phyloP scores from a whole-genome alignment of 2,329 filamentous ascomycete genomes.

The Pseudocercospora crystallina region DNA sequence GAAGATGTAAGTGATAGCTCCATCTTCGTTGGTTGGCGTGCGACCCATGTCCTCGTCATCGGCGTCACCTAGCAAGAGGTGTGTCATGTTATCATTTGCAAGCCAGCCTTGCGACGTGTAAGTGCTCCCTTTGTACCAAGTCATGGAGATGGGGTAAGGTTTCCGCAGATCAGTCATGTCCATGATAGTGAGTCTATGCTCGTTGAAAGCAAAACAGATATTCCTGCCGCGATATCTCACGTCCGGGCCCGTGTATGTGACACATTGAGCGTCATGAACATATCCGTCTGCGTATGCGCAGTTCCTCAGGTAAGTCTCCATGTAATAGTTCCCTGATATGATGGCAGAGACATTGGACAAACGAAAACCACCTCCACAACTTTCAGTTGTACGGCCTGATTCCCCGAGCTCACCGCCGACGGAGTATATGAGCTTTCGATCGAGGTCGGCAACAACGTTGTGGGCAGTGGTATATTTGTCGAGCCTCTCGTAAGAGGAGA shows the following conservation, averaged over 20 bases:
- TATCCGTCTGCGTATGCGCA: no score
- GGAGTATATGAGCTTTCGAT: no score
- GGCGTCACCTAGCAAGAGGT: not conserved
- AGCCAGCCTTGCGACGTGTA: constrained; percentile 4
- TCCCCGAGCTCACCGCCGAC: no score
- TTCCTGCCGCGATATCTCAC: constrained; percentile 45
- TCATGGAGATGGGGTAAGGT: constrained; percentile 7
- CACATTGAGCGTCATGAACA: constrained; percentile 57
- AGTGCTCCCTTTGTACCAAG: not conserved
- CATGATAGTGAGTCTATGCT: constrained; percentile 41
- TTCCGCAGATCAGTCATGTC: constrained; percentile 45
- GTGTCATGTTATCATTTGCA: not conserved
- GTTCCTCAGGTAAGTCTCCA: no score
- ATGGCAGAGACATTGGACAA: no score
- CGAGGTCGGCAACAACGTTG: constrained; percentile 51
- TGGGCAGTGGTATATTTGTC: no score
- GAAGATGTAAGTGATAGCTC: constrained; percentile 2
- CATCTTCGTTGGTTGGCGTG: no score
- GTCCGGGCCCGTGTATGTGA: constrained; percentile 52
- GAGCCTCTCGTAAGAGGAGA: no score
- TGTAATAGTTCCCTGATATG: no score
- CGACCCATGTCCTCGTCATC: no score
- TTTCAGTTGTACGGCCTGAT: no score
- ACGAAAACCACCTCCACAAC: no score
- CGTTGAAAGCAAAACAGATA: constrained; percentile 55